phyloP scores from a whole-genome alignment of 2,329 filamentous ascomycete genomes.

The Paraphoma sp. region DNA sequence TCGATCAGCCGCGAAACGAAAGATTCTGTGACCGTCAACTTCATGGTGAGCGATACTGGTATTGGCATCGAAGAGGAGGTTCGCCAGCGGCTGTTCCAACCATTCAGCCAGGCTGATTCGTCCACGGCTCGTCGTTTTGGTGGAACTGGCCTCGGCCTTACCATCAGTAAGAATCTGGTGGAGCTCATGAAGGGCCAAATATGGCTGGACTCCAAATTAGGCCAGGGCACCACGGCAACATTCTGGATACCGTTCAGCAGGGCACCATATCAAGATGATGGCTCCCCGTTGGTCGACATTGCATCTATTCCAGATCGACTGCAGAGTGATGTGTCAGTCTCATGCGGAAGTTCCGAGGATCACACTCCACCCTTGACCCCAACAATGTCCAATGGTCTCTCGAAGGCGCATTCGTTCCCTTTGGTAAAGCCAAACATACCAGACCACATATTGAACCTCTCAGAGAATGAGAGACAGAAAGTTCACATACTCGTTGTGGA shows the following conservation, averaged over 20 bases:
- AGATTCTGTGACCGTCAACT: conserved; percentile 72
- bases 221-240: conserved; percentile 73
- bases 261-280: conserved; percentile 60
- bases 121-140: conserved; percentile 81
- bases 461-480: conserved; percentile 64
- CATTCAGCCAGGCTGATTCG: conserved; percentile 82
- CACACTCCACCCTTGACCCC: conserved; percentile 53
- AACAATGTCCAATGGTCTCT: conserved; percentile 25
- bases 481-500: conserved; percentile 79
- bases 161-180: conserved; percentile 78
- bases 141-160: conserved; percentile 78
- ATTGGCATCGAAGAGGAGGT: conserved; percentile 84
- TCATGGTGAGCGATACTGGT: conserved; percentile 77
- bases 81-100: conserved; percentile 74
- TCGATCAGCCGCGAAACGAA: conserved; percentile 67
- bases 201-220: conserved; percentile 69
- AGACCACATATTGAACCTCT: conserved; percentile 54
- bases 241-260: conserved; percentile 82
- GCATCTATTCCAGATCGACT: conserved; percentile 71
- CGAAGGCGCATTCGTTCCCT: conserved; percentile 32
- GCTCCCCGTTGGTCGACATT: conserved; percentile 65
- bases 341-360: conserved; percentile 71
- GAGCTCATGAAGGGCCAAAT: conserved; percentile 83
- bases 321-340: conserved; percentile 63
- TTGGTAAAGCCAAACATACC: conserved; percentile 29